Base-by-base conservation (phyloP, 2,329 filamentous ascomycete genomes). In the Thermochaetoides dissita region DNA sequence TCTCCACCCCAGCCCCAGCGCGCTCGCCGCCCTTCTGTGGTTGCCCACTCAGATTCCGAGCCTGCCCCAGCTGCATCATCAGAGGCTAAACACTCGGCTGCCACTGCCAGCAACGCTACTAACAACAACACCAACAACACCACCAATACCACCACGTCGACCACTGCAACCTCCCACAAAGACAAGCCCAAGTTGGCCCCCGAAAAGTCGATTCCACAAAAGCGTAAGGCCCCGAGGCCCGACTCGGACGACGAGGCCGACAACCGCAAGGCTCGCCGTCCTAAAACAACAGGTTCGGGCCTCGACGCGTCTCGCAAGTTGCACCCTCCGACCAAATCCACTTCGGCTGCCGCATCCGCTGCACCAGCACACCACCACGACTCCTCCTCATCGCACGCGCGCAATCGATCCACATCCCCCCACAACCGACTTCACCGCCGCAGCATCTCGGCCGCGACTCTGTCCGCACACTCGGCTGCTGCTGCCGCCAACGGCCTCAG, bases 211-310 rank as follows among this genome's bases (percentile, higher is more conserved):
- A 51, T 67, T 10, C 57, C 67, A 11, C 59, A 67, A 46, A 77
- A 76, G 57, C 66, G 73, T 40, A 77, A 74, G 54, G 63, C 67
- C 8, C 57, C 63, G 37, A 72, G 68, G 53, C 57, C 60, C 32
- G 72, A 76, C 44, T 77, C 74, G 11, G 74, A 77, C 38, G 72
- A 76, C 49, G 73, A 78, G 44, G 64, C 59, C 7, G 72, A 76
- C 38, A 56, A 57, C 35, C 72, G 68, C 50, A 76, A 74, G 53
- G 62, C 61, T 41, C 69, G 72, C 31, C 69, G 73, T 33, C 68
- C 70, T 48, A 69, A 72, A 40, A 65, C 66, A 36, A 66, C 66
- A 8, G 69, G 67, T 41, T 59, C 59, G 28, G 58, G 61, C n/a
- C 51, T 56, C 42, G 46, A 52, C 50, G 47, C 54, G 38, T 49